Conservation (phyloP, 2,329 filamentous ascomycete genomes). For the Zalaria obscura region DNA sequence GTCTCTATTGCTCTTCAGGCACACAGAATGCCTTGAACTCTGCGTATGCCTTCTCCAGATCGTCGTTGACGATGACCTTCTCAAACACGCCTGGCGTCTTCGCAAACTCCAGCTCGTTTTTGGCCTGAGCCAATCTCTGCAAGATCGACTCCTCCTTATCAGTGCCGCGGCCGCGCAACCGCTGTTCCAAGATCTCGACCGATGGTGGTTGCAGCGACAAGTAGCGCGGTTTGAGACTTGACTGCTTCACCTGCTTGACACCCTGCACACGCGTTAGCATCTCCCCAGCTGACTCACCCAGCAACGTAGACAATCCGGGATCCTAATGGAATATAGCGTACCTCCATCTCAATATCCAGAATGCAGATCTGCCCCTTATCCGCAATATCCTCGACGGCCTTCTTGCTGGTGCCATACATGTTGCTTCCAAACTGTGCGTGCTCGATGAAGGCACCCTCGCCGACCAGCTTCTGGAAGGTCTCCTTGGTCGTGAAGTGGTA, state of each 20-base stretch:
- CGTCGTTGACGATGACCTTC: constrained; percentile 51
- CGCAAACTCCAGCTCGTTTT: constrained; percentile 59
- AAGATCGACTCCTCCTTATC: constrained; percentile 59
- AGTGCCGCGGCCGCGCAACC: constrained; percentile 62
- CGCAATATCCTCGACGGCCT: constrained; percentile 62
- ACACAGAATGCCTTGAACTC: constrained; percentile 28
- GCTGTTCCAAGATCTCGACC: constrained; percentile 56
- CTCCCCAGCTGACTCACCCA: not conserved
- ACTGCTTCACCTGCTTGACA: constrained; percentile 81
- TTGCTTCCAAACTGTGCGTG: constrained; percentile 77
- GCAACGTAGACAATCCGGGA: not conserved
- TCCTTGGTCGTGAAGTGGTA: constrained; percentile 65
- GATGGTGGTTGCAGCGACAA: constrained; percentile 75
- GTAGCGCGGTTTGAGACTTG: constrained; percentile 61
- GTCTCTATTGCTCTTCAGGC: not conserved
- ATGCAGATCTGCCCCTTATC: constrained; percentile 61
- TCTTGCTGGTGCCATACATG: constrained; percentile 71
- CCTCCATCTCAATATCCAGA: constrained; percentile 95
- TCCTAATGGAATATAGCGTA: constrained; percentile 18
- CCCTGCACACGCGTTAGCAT: constrained; percentile 34
- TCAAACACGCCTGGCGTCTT: constrained; percentile 53
- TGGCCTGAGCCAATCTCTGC: constrained; percentile 57
- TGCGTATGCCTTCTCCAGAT: constrained; percentile 41
- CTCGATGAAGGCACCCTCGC: constrained; percentile 67
- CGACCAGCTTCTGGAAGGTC: constrained; percentile 54